These are phyloP conservation scores for Pleodorina starrii DNA, from an alignment of 139 green algal species.

Conservation along the genomic window DNA sequence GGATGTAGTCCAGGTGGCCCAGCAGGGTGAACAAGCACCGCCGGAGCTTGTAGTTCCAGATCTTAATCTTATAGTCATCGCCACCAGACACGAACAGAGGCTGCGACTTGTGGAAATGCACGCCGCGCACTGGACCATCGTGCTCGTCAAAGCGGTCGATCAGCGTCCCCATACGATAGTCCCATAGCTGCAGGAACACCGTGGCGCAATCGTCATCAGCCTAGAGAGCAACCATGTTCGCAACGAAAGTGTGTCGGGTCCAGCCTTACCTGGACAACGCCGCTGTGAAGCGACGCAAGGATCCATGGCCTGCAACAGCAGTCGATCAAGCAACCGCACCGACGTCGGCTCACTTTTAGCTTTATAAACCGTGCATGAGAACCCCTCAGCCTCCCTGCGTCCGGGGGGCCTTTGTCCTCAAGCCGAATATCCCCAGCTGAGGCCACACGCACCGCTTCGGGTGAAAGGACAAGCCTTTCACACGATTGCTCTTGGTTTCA, in stretches of 20 bases:
- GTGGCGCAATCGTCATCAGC: too few relatives aligned
- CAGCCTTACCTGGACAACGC: constrained; percentile 96
- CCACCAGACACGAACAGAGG: constrained; percentile 98
- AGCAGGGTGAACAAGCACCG: constrained; percentile 99
- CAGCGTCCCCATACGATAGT: constrained; percentile 99
- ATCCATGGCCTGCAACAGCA: constrained; percentile 94
- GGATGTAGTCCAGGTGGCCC: constrained; percentile 99
- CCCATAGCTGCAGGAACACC: constrained; percentile 92
- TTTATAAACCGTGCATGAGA: too few relatives aligned
- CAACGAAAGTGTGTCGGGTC: too few relatives aligned
- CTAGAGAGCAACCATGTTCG: too few relatives aligned
- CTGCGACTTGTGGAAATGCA: constrained; percentile 97
- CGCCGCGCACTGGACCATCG: constrained; percentile 96
- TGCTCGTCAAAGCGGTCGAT: constrained; percentile 99
- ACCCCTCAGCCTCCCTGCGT: background rate
- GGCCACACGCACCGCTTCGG: constrained; percentile 90
- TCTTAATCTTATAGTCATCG: constrained; percentile 94
- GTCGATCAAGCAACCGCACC: too few relatives aligned
- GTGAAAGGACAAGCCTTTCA: constrained; percentile 99
- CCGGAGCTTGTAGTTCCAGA: constrained; percentile 99
- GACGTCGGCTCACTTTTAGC: too few relatives aligned
- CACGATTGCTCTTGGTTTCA: constrained; percentile 97
- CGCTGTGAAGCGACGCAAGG: constrained; percentile 97
- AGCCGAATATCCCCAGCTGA: too few relatives aligned
- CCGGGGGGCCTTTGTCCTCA: background rate